Base-by-base conservation (phyloP, 208 protist genomes). In the Wallacemonas sp. region DNA sequence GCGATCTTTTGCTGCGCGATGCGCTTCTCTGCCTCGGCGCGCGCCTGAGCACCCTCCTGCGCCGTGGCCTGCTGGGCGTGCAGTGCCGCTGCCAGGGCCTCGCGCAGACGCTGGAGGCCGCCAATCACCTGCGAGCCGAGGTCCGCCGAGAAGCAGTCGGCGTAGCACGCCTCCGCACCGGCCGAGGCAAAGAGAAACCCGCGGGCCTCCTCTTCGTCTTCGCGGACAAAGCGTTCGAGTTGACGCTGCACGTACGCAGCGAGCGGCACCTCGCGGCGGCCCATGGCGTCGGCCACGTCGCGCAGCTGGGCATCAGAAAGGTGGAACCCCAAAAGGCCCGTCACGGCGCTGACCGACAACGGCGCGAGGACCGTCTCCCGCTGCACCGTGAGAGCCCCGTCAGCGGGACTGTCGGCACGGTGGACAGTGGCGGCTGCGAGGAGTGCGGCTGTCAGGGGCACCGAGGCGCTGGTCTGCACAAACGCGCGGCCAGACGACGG, bases 221-320 rank as follows among this genome's bases (percentile, higher is more conserved):
- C 44, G 2, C 3, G 28, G n/a, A 67, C 46, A 20, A 67, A 50
- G 3, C 32, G 46, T 23, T 70, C 31, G 1, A 75, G 44, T 1
- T 72, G 48, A 2, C 42, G 54, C 39, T 61, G n/a, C n/a, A 44
- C 69, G 63, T 70, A 74, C 1, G 12, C 45, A 0, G 12, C 8
- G 11, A 79, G 31, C 10, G 65, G 54, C 14, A 36, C 54, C 26
- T 54, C 18, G 22, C 46, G 63, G 23, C 2, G 2, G 0, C 64
- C 38, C 2, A 61, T 20, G 7, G 33, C 50, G 26, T 39, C 31
- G 16, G 52, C 52, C 3, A 59, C 14, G 4, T 20, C 3, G 18
- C 8, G 16, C 52, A 59, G 29, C 32, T 59, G 52, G 7, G 16
- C 52, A n/a, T 33, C 26, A 41, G 52, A 33, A 0, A 59, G 3